Percentiles rank a stretch among this genome's conserved stretches.
These are phyloP conservation scores for Diaporthe australafricana DNA, from an alignment of 2,329 filamentous ascomycete genomes.

Conservation along the genomic window DNA sequence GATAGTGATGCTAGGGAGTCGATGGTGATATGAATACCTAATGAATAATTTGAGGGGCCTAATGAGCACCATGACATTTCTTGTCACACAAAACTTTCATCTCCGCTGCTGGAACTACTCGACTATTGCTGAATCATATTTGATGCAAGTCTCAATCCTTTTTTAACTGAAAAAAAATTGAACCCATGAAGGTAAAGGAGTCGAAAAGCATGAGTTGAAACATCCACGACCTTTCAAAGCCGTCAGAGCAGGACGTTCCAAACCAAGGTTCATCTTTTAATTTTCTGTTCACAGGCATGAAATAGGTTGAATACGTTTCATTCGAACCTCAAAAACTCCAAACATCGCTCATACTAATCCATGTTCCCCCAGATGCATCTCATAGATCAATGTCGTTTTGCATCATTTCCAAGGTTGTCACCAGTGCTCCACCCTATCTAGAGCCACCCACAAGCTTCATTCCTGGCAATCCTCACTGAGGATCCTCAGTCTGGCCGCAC, in stretches of 20 bases:
- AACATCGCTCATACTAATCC: not conserved
- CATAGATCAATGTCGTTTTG: not conserved
- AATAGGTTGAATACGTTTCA: not conserved
- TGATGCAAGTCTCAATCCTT: too few relatives aligned
- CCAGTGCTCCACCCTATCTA: too few relatives aligned
- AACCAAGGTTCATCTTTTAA: too few relatives aligned
- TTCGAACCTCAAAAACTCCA: not conserved
- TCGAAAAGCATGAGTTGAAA: too few relatives aligned
- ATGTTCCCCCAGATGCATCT: not conserved
- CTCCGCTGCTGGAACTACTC: too few relatives aligned
- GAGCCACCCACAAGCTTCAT: too few relatives aligned
- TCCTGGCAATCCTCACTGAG: conserved; percentile 16
- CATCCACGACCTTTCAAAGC: too few relatives aligned
- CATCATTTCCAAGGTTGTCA: not conserved
- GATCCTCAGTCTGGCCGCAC: conserved; percentile 36
- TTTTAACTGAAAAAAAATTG: too few relatives aligned
- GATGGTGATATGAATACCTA: conserved; percentile 24
- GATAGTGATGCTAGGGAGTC: conserved; percentile 24
- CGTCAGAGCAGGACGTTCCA: too few relatives aligned
- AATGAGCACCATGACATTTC: conserved; percentile 9
- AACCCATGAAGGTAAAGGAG: too few relatives aligned
- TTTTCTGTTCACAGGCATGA: not conserved
- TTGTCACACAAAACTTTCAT: not conserved
- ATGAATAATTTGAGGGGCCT: conserved; percentile 4
- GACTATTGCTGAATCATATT: too few relatives aligned